Evolutionary conservation across 352 stramenopile species (phyloP).

Genomic region (Thalassiosira delicatula): DNA sequence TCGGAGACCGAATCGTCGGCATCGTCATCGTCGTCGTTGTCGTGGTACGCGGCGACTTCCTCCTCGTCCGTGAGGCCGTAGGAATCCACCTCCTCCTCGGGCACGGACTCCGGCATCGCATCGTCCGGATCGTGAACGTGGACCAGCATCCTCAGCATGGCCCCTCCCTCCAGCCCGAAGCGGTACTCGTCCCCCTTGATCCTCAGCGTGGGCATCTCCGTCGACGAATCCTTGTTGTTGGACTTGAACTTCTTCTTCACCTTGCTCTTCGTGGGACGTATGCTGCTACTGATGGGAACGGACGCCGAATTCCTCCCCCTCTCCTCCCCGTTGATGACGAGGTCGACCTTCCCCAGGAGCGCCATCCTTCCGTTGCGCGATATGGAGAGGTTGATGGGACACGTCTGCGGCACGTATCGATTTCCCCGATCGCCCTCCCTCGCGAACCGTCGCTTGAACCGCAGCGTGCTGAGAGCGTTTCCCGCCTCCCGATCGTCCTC

Average conservation of each 20-base stretch:
- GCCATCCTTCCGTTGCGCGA: slow-evolving; percentile 33
- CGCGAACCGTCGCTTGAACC: not conserved
- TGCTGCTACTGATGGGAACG: slow-evolving; percentile 13
- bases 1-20: not conserved
- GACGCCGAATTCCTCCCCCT: slow-evolving; percentile 18
- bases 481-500: not conserved
- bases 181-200: slow-evolving; percentile 37
- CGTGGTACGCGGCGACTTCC: too few species aligned
- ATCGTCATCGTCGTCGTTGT: not conserved
- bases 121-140: not conserved
- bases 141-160: slow-evolving; percentile 10
- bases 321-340: slow-evolving; percentile 49
- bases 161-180: not conserved
- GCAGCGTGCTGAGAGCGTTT: not conserved
- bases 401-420: slow-evolving; percentile 33
- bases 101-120: not conserved
- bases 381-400: slow-evolving; percentile 46
- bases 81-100: not conserved
- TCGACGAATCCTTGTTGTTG: not conserved
- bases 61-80: too few species aligned
- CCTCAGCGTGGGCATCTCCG: not conserved
- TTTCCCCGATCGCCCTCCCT: too few species aligned
- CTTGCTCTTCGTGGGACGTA: not conserved
- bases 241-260: slow-evolving; percentile 18
- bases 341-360: slow-evolving; percentile 26